A percentile compares a stretch with the other conserved stretches of the same genome.
These are phyloP conservation scores for Casuarina glauca DNA, from an alignment of 306 rosid genomes.

Conservation along the genomic window DNA sequence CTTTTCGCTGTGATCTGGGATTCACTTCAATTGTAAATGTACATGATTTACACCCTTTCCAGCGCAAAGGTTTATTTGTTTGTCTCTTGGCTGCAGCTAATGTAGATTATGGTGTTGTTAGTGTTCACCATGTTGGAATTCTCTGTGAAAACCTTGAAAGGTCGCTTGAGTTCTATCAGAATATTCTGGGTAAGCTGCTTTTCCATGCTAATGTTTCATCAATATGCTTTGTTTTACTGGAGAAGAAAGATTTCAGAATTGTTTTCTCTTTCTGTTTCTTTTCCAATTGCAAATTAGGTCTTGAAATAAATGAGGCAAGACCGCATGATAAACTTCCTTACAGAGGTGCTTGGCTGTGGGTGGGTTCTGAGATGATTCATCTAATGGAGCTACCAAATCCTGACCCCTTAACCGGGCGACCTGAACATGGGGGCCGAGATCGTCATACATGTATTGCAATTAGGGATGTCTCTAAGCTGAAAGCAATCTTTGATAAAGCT, in stretches of 20 bases:
- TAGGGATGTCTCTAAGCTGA: slow-evolving; percentile 74
- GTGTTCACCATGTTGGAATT: slow-evolving; percentile 88
- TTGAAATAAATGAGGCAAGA: slow-evolving; percentile 90
- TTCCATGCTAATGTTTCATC: slow-evolving; percentile 8
- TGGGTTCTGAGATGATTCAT: slow-evolving; percentile 96
- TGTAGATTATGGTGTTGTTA: slow-evolving; percentile 81
- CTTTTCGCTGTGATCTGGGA: not conserved
- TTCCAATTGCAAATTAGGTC: slow-evolving; percentile 47
- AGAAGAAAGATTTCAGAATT: slow-evolving; percentile 18
- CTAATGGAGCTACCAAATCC: slow-evolving; percentile 99
- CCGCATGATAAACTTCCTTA: slow-evolving; percentile 95
- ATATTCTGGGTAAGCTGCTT: slow-evolving; percentile 64
- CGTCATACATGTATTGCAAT: slow-evolving; percentile 88
- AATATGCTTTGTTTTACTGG: not conserved
- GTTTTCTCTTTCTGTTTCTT: not conserved
- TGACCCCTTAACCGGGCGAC: slow-evolving; percentile 84
- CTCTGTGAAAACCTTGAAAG: slow-evolving; percentile 81
- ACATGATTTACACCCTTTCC: not conserved
- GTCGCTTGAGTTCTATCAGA: slow-evolving; percentile 81
- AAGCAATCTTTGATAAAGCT: slow-evolving; percentile 73
- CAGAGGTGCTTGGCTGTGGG: slow-evolving; percentile 98
- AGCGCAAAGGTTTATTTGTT: not conserved
- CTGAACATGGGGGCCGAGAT: slow-evolving; percentile 89
- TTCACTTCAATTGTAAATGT: not conserved
- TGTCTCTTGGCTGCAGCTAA: slow-evolving; percentile 19